Percentiles rank a stretch among this genome's conserved stretches.
Evolutionary conservation across 768 basidiomycete genomes (phyloP).

Genomic region (Termitomyces bulborhizus): DNA sequence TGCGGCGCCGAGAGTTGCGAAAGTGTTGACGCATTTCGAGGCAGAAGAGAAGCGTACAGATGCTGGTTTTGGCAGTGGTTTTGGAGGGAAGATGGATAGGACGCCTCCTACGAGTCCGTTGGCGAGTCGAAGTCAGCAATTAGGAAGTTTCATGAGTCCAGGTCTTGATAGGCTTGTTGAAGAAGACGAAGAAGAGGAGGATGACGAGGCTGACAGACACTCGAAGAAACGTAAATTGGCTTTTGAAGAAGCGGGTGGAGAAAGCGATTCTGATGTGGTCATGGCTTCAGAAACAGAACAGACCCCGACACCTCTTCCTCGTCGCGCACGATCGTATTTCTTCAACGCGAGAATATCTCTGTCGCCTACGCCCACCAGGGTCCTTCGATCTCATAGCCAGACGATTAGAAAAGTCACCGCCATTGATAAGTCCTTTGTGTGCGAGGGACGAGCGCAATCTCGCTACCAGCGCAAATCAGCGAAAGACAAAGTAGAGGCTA

Average conservation of each 20-base stretch:
- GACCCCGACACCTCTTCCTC: conserved; percentile 16
- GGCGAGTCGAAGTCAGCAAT: conserved; percentile 20
- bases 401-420: not conserved
- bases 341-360: not conserved
- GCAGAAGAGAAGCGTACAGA: conserved; percentile 9
- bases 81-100: conserved; percentile 8
- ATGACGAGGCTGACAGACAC: conserved; percentile 11
- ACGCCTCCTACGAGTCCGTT: conserved; percentile 33
- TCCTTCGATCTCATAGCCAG: conserved; percentile 16
- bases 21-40: conserved; percentile 10
- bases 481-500: not conserved
- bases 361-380: conserved; percentile 10
- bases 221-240: conserved; percentile 21
- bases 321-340: conserved; percentile 2
- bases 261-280: conserved; percentile 9
- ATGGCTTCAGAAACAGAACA: conserved; percentile 7
- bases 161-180: conserved; percentile 24
- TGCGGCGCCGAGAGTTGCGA: conserved; percentile 28
- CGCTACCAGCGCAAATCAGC: conserved; percentile 7
- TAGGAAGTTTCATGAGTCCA: conserved; percentile 17
- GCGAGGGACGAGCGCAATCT: not conserved
- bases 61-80: not conserved
- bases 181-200: conserved; percentile 20
- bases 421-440: conserved; percentile 12
- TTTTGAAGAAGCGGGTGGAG: conserved; percentile 11